phyloP scores from a whole-genome alignment of 805 yeast genomes.

The Saccharomycopsis sp. region DNA sequence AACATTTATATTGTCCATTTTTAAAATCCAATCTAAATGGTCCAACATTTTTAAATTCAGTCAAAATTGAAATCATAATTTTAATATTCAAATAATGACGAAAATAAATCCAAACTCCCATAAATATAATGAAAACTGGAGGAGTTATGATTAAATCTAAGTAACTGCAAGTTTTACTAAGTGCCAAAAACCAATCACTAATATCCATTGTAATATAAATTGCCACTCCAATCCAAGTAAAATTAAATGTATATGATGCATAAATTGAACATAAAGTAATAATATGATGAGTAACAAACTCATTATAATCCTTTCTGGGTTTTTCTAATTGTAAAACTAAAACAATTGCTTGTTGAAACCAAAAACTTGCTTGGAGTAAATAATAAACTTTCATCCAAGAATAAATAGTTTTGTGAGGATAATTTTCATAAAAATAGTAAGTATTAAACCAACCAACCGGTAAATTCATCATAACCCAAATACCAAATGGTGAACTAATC shows the following conservation, averaged over 20 bases:
- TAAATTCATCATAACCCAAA: conserved; percentile 73
- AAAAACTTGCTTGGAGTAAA: conserved; percentile 88
- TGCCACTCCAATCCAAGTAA: conserved; percentile 90
- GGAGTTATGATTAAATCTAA: conserved; percentile 55
- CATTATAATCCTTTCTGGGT: conserved; percentile 90
- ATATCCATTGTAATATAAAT: conserved; percentile 94
- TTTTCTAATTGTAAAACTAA: conserved; percentile 78
- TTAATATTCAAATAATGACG: conserved; percentile 79
- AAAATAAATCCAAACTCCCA: conserved; percentile 70
- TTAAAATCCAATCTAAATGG: conserved; percentile 71
- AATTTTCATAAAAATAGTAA: conserved; percentile 61
- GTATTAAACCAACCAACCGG: conserved; percentile 91
- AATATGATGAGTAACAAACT: conserved; percentile 86
- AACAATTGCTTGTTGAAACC: conserved; percentile 93
- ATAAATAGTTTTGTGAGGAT: conserved; percentile 75
- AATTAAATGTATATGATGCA: conserved; percentile 86
- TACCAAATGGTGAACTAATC: conserved; percentile 72
- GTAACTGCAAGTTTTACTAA: conserved; percentile 81
- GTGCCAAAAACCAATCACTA: conserved; percentile 79
- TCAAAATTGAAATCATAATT: conserved; percentile 74
- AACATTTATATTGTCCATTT: conserved; percentile 91
- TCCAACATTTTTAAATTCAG: conserved; percentile 83
- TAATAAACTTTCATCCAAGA: conserved; percentile 70
- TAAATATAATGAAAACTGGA: conserved; percentile 60
- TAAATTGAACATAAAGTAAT: conserved; percentile 82